Percentiles rank a stretch among this genome's conserved stretches.
phyloP scores from a whole-genome alignment of 208 protist genomes.

The Acanthamoeba pearcei region DNA sequence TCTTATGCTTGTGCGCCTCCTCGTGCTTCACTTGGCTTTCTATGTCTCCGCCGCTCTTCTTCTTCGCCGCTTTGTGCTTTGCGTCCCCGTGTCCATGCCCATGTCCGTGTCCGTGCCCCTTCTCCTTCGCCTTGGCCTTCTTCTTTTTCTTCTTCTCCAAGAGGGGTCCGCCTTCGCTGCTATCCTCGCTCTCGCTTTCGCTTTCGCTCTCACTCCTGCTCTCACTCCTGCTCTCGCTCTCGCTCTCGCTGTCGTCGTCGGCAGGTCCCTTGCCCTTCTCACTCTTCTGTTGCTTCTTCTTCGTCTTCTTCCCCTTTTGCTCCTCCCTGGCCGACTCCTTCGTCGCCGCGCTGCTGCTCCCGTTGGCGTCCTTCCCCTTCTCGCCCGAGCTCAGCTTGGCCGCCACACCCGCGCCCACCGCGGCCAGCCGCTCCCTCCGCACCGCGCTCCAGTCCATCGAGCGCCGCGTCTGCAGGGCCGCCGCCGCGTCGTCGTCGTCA shows the following conservation, averaged over 20 bases:
- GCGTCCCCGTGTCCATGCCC: neutral
- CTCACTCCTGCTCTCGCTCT: too few relatives aligned
- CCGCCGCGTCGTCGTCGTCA: neutral
- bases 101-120: neutral
- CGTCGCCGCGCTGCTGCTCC: neutral
- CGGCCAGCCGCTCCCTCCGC: neutral
- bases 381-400: neutral
- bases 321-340: neutral
- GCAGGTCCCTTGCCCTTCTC: neutral
- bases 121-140: neutral
- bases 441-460: conserved; percentile 31
- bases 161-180: neutral
- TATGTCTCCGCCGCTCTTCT: neutral
- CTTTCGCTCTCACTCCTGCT: neutral
- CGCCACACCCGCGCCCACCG: neutral
- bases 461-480: neutral
- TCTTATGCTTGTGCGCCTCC: neutral
- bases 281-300: neutral
- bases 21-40: neutral
- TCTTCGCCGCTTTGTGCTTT: neutral
- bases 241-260: neutral
- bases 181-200: neutral
- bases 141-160: conserved; percentile 16
- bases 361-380: neutral
- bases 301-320: neutral